phyloP scores from a whole-genome alignment of 345 rosid species.

The Crucihimalaya himalaica region DNA sequence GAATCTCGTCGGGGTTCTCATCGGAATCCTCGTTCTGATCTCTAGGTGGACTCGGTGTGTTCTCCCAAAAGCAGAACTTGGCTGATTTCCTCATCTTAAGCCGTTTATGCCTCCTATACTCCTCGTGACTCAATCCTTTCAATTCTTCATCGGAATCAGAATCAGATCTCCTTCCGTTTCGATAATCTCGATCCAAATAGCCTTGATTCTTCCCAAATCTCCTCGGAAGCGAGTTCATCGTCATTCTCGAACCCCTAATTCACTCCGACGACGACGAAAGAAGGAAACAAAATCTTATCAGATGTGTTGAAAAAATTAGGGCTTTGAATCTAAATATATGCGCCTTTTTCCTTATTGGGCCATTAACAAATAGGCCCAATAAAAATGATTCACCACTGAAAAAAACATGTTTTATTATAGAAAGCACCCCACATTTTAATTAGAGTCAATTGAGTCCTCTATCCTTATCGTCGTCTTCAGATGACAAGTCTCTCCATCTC shows the following conservation, averaged over 20 bases:
- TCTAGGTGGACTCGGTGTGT: constrained; percentile 84
- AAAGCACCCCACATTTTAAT: constrained; percentile 28
- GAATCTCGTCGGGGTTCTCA: constrained; percentile 51
- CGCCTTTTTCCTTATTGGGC: neutral
- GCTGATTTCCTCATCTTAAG: constrained; percentile 77
- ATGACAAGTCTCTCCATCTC: constrained; percentile 39
- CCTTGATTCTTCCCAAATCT: constrained; percentile 53
- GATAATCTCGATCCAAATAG: constrained; percentile 52
- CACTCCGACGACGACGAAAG: neutral
- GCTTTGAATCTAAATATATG: neutral
- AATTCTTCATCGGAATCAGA: constrained; percentile 91
- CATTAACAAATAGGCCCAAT: constrained; percentile 4
- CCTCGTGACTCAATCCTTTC: constrained; percentile 76
- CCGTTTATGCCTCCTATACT: constrained; percentile 80
- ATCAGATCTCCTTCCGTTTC: constrained; percentile 51
- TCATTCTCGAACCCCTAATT: constrained; percentile 26
- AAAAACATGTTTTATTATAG: neutral
- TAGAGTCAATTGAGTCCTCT: constrained; percentile 30
- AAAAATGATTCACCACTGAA: neutral
- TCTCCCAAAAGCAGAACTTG: constrained; percentile 64
- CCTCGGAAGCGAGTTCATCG: constrained; percentile 56
- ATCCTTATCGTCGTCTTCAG: constrained; percentile 28
- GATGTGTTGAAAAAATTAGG: constrained; percentile 1
- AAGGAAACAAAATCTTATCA: constrained; percentile 2
- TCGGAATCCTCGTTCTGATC: constrained; percentile 48